Conservation (phyloP, 495 filamentous ascomycete species). For the Monascus purpureus region DNA sequence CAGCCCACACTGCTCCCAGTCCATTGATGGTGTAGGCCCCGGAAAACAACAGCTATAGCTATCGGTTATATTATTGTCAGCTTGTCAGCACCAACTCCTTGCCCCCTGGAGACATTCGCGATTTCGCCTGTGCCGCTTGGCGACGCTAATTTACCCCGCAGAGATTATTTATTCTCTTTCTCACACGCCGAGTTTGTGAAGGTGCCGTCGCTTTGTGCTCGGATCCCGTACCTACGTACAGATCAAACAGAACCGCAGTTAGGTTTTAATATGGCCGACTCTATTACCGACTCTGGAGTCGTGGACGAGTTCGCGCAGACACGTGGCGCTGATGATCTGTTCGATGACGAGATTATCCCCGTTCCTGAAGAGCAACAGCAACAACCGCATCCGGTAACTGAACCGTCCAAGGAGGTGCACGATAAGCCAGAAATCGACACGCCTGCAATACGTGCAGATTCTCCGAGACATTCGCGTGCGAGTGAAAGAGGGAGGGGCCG, state of each 20-base stretch:
- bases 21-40: too few relatives aligned
- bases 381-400: constrained; percentile 9
- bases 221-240: not conserved
- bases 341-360: constrained; percentile 60
- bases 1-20: too few relatives aligned
- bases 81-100: not conserved
- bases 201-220: not conserved
- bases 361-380: constrained; percentile 24
- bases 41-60: constrained; percentile 8
- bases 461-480: constrained; percentile 20
- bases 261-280: constrained; percentile 11
- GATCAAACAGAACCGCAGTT: constrained; percentile 1
- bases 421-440: constrained; percentile 8
- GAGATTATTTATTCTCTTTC: not conserved
- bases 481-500: constrained; percentile 23
- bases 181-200: not conserved
- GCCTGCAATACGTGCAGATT: constrained; percentile 9
- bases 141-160: too few relatives aligned
- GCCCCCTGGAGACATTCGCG: not conserved
- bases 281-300: not conserved
- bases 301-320: constrained; percentile 50
- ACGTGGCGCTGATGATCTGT: constrained; percentile 50
- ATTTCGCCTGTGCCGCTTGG: too few relatives aligned
- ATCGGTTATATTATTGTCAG: not conserved
- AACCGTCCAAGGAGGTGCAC: constrained; percentile 4